Evolutionary conservation across 2,329 filamentous ascomycete genomes (phyloP).

Genomic region (Cercospora sp.): DNA sequence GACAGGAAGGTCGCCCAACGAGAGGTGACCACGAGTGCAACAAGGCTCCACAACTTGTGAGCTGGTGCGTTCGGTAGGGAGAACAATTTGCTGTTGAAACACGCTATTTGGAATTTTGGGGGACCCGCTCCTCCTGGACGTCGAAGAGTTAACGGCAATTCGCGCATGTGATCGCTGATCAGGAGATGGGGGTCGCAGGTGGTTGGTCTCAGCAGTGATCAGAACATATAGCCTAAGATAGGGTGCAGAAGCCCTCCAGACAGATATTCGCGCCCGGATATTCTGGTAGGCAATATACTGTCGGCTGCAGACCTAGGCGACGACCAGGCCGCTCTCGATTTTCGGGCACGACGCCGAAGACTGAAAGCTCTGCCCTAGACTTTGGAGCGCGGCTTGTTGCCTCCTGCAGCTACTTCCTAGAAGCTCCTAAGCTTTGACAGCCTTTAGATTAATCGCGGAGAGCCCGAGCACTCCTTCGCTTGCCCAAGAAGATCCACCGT

Average conservation of each 20-base stretch:
- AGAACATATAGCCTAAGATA: too few relatives aligned
- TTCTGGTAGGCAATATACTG: neutral
- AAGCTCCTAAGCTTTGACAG: neutral
- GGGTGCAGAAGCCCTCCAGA: too few relatives aligned
- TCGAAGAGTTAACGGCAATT: neutral
- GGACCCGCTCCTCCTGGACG: neutral
- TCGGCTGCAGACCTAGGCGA: neutral
- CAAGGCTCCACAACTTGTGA: neutral
- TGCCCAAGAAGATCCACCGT: neutral
- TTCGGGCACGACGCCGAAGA: neutral
- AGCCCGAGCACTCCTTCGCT: neutral
- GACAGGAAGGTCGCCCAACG: slow-evolving; percentile 11
- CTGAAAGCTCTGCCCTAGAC: neutral
- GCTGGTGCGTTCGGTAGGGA: slow-evolving; percentile 13
- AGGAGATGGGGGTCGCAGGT: neutral
- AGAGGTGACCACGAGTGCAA: slow-evolving; percentile 5
- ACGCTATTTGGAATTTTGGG: neutral
- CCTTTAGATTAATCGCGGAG: neutral
- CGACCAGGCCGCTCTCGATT: neutral
- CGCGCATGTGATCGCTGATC: slow-evolving; percentile 11
- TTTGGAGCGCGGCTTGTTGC: neutral
- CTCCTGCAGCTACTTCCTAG: neutral
- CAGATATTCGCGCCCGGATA: neutral
- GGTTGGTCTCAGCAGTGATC: neutral
- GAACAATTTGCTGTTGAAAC: slow-evolving; percentile 14